Evolutionary conservation across 2,329 filamentous ascomycete species (phyloP).

Genomic region (Diaporthe humulicola): DNA sequence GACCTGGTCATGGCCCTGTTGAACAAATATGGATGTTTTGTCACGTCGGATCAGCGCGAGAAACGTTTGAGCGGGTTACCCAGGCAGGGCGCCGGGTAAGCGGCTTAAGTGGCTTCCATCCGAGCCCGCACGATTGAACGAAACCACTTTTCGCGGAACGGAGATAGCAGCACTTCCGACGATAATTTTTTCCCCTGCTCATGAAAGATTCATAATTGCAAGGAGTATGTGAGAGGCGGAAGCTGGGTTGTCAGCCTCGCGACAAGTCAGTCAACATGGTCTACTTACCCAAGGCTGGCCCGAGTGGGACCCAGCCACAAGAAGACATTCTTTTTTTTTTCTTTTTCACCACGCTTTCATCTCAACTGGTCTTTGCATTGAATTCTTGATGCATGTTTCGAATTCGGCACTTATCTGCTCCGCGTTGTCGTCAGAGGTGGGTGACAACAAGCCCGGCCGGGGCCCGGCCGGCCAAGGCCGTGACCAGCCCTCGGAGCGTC

Average conservation of each 20-base stretch:
- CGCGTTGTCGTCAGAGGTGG: neutral
- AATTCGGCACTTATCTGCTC: neutral
- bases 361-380: neutral
- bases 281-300: neutral
- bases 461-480: conserved; percentile 7
- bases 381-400: neutral
- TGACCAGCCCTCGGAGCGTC: neutral
- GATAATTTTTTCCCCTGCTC: neutral
- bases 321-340: neutral
- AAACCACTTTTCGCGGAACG: neutral
- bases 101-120: no score
- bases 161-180: neutral
- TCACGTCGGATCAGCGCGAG: neutral
- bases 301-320: neutral
- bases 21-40: neutral
- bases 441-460: neutral
- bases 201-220: neutral
- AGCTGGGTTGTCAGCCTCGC: neutral
- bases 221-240: neutral
- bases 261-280: neutral
- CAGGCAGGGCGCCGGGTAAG: no score
- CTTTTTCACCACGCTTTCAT: no score
- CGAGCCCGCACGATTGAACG: no score
- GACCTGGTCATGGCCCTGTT: neutral
- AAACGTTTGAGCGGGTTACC: neutral